phyloP scores from a whole-genome alignment of 2,329 filamentous ascomycete species.

The Helotiales sp. region DNA sequence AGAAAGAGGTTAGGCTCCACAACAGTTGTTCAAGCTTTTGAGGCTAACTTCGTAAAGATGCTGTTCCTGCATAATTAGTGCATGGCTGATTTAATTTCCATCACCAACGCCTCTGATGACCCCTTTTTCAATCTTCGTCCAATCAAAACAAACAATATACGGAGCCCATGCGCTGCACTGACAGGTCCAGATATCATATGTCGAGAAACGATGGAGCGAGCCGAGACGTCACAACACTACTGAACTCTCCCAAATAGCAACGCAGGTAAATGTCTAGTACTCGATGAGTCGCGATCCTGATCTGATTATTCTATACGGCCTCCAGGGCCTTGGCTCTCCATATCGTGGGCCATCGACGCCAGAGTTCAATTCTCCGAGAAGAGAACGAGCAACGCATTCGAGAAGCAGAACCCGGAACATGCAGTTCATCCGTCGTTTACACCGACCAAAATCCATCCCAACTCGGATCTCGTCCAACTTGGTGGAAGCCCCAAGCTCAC shows the following conservation, averaged over 20 bases:
- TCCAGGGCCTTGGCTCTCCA: neutral
- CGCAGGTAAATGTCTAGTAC: neutral
- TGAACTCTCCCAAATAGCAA: neutral
- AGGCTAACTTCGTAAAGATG: neutral
- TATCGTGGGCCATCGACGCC: neutral
- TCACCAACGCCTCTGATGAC: neutral
- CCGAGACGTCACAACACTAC: neutral
- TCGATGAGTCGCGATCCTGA: no score
- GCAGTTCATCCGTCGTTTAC: no score
- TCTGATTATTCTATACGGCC: no score
- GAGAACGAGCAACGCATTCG: neutral
- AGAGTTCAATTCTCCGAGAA: constrained; percentile 1
- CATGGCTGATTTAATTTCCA: constrained; percentile 1
- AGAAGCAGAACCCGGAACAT: neutral
- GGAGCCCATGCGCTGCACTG: neutral
- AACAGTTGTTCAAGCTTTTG: constrained; percentile 1
- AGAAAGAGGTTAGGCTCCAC: constrained; percentile 7
- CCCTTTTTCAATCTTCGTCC: neutral
- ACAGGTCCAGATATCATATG: neutral
- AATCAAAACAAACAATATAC: neutral
- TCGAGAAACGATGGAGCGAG: neutral
- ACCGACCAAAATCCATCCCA: neutral
- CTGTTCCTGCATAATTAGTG: constrained; percentile 3
- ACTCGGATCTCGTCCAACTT: neutral
- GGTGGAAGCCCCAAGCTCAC: neutral